Base-by-base conservation (phyloP, 176 grass and related monocot genomes). In the Tuctoria greenei region DNA sequence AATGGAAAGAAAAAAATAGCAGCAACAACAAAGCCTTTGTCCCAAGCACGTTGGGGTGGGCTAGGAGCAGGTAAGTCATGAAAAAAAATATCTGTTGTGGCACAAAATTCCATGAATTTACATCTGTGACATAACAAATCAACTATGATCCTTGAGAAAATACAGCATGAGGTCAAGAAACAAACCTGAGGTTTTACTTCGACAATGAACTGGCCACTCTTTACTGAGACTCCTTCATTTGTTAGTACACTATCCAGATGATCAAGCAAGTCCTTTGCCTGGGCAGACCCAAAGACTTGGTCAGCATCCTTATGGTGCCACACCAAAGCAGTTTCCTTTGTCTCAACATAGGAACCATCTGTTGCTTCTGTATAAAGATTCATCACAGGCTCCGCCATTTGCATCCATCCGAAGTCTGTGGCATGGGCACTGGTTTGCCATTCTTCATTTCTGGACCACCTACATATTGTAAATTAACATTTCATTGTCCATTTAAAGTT, bases 231-330 rank as follows among this genome's bases (percentile, higher is more conserved):
- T 72, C 85, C 84, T 68, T 97, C 93, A 54, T 88, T 88, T 28
- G 83, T 65, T 45, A 97, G 74, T 67, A 93, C 90, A 68, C 85
- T 93, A 74, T 97, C 90, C 10, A 97, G 69, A 62, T 97, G 93
- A 81, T 90, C 93, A 15, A 90, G 85, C 87, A 97, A 60, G 61
- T 90, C 90, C 82, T 97, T 97, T 21, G 90, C 90, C 73, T 97
- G 93, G 44, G 85, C 72, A 64, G 90, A 97, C 6, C 90, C 93
- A 28, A 97, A 97, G 71, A 73, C 90, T 36, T 81, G 90, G 72
- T 97, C 93, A 70, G 90, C 93, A 86, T 97, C 93, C 82, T 88
- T 83, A 86, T 93, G 85, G 61, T 93, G 88, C 93, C 93, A 97
- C 17, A 97, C 93, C 51, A 93, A 74, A 10, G 93, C 93, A 69